Evolutionary conservation across 257 asterid species (phyloP).

Genomic region (Fraxinus anomala): DNA sequence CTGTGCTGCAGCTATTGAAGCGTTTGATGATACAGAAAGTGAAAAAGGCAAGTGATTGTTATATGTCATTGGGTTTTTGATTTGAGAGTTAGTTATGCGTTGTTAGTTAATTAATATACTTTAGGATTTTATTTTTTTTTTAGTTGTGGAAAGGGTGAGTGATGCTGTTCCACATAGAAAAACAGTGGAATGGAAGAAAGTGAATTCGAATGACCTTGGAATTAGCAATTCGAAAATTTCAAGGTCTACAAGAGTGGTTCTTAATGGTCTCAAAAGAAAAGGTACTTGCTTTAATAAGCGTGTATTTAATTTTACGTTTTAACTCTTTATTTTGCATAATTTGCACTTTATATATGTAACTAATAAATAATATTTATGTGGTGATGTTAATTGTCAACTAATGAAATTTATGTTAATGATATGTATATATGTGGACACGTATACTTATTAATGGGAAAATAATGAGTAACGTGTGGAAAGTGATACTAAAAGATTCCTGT

Average conservation of each 20-base stretch:
- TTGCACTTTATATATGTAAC: background rate
- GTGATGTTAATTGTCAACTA: background rate
- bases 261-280: constrained; percentile 67
- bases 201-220: constrained; percentile 75
- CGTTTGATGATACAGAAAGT: constrained; percentile 57
- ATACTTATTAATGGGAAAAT: background rate
- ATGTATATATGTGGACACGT: background rate
- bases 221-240: constrained; percentile 68
- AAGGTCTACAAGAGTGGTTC: constrained; percentile 67
- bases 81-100: background rate
- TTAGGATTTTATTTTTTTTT: background rate
- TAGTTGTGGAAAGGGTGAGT: constrained; percentile 38
- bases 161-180: constrained; percentile 24
- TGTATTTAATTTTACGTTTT: background rate
- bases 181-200: constrained; percentile 59
- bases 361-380: background rate
- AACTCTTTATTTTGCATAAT: background rate
- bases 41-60: constrained; percentile 39
- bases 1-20: constrained; percentile 55
- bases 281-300: constrained; percentile 35
- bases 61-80: background rate
- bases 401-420: background rate
- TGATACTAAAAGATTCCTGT: background rate
- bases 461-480: background rate
- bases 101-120: background rate